Base-by-base conservation (phyloP, 257 asterid genomes). In the Jasminum sambac region DNA sequence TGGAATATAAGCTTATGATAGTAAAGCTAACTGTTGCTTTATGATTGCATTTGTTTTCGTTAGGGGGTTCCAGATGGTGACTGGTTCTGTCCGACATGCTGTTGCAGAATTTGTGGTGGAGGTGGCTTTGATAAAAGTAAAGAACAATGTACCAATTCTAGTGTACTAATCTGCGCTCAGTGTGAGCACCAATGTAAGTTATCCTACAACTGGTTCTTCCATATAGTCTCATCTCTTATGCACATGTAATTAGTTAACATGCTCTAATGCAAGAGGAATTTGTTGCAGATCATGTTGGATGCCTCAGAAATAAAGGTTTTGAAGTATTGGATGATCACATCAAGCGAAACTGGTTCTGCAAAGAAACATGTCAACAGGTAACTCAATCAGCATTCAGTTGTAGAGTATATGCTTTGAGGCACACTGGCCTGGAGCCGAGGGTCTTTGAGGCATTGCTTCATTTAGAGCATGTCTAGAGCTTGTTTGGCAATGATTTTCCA, bases 61-160 rank as follows among this genome's bases (percentile, higher is more conserved):
- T 23, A 95, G 99, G 90, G 77, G 46, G 77, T 95, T 39, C 98
- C 99, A 6, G 90, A 84, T 17, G 98, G 99, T 67, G 90, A 88
- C 71, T 95, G 99, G 99, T 95, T 91, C 84, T 95, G 99, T 83
- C 96, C 92, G 8, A 84, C 95, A 10, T 95, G 98, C 86, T 84
- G 96, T 81, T 95, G 99, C 75, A 77, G 82, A 77, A 83, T 86
- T 74, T 95, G 99, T 85, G 84, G 79, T 70, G 71, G 69, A 67
- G 71, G 79, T 39, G 70, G 77, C 59, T 70, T 78, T 26, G 80
- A 39, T 72, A 58, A 55, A 57, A 72, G 26, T 59, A 77, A 65
- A 60, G 77, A 73, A 61, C 76, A 63, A 69, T 68, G 42, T 63
- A 65, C 70, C 11, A 83, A 74, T 50, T 65, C 79, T 60, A 73